Evolutionary conservation across 1,284 basidiomycete species (phyloP).

Genomic region (Cerioporus squamosus): DNA sequence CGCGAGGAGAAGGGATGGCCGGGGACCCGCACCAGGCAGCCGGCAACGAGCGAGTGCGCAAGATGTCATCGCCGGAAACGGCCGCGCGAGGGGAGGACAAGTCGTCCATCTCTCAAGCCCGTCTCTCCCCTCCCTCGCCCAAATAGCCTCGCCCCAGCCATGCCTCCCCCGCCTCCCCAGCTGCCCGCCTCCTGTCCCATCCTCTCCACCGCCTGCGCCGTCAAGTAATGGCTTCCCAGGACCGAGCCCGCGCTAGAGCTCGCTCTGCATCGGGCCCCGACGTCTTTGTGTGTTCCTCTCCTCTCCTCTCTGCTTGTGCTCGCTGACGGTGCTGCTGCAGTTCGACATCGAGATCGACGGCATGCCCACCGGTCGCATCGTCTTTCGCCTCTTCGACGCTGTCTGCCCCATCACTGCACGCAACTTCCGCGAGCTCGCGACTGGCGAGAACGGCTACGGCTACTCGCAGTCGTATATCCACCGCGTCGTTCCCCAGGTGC

Average conservation of each 20-base stretch:
- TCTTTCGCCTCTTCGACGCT: conserved; percentile 83
- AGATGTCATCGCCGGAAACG: too few species aligned
- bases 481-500: conserved; percentile 67
- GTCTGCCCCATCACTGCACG: conserved; percentile 75
- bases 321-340: conserved; percentile 36
- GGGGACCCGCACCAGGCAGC: too few species aligned
- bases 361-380: conserved; percentile 66
- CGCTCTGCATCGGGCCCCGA: conserved; percentile 30
- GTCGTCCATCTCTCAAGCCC: too few species aligned
- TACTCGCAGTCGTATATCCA: conserved; percentile 78
- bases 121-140: neutral
- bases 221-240: conserved; percentile 1
- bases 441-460: conserved; percentile 72
- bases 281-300: conserved; percentile 43
- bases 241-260: neutral
- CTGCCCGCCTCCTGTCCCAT: neutral
- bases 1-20: too few species aligned
- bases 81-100: too few species aligned
- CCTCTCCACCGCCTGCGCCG: neutral
- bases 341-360: conserved; percentile 81
- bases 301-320: neutral
- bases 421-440: conserved; percentile 93
- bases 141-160: conserved; percentile 7
- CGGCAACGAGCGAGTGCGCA: too few species aligned
- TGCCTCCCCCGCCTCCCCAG: neutral